Conservation (phyloP, 1,139 yeast species). For the Chernovozyma aurita region DNA sequence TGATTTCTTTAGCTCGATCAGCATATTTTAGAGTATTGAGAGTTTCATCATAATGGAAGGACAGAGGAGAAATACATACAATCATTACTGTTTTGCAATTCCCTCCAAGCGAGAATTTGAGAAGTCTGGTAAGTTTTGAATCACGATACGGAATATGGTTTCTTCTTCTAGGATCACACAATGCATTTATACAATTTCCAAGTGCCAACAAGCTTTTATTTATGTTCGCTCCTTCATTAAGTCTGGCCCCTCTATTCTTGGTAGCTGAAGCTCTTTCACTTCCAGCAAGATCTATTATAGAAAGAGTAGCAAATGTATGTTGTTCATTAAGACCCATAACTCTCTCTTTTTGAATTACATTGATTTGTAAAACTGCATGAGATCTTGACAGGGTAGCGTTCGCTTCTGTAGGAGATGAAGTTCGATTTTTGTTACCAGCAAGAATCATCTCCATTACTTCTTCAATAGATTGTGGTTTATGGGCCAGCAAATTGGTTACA, state of each 20-base stretch:
- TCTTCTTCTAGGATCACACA: constrained; percentile 65
- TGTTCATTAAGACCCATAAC: constrained; percentile 49
- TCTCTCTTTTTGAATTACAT: constrained; percentile 58
- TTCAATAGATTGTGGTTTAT: constrained; percentile 59
- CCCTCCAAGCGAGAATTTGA: constrained; percentile 90
- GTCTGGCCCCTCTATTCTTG: constrained; percentile 70
- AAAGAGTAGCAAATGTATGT: constrained; percentile 64
- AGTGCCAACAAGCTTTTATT: constrained; percentile 82
- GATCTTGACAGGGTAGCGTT: constrained; percentile 88
- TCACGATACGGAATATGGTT: constrained; percentile 88
- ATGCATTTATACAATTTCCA: constrained; percentile 91
- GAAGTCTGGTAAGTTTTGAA: constrained; percentile 77
- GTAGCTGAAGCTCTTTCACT: constrained; percentile 93
- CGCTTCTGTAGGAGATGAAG: constrained; percentile 86
- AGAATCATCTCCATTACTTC: constrained; percentile 80
- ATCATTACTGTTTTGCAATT: constrained; percentile 95
- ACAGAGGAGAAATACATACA: constrained; percentile 86
- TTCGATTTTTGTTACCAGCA: constrained; percentile 69
- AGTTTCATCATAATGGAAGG: constrained; percentile 86
- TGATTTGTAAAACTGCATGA: constrained; percentile 86
- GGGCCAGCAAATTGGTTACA: constrained; percentile 70
- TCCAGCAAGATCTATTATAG: constrained; percentile 90
- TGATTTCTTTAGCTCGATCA: constrained; percentile 83
- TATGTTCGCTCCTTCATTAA: constrained; percentile 89
- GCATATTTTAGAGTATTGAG: constrained; percentile 87